phyloP scores from a whole-genome alignment of 2,329 filamentous ascomycete genomes.

The Claviceps pazoutovae region DNA sequence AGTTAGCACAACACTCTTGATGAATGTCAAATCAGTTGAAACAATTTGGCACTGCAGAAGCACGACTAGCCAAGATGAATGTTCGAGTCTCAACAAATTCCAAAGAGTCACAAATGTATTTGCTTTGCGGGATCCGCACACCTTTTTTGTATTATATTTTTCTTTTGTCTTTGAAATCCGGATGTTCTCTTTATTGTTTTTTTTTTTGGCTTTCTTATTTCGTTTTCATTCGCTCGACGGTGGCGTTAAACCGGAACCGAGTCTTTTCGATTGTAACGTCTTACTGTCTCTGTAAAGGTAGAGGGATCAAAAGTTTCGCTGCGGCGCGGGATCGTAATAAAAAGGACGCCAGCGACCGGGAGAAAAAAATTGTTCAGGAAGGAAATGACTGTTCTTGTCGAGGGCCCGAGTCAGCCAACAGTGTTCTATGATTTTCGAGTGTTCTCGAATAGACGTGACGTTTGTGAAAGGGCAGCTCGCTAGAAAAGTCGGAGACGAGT shows the following conservation, averaged over 20 bases:
- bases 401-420: conserved; percentile 2
- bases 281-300: background rate
- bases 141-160: background rate
- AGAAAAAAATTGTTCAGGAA: conserved; percentile 12
- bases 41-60: background rate
- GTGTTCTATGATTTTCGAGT: background rate
- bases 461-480: conserved; percentile 17
- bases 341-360: conserved; percentile 45
- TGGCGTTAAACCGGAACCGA: background rate
- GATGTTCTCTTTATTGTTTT: background rate
- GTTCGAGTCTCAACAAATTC: background rate
- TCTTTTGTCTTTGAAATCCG: background rate
- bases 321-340: conserved; percentile 16
- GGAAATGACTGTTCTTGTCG: conserved; percentile 25
- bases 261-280: background rate
- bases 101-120: background rate
- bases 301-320: conserved; percentile 16
- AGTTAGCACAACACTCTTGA: background rate
- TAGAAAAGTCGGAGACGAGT: conserved; percentile 16
- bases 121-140: background rate
- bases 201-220: background rate
- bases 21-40: background rate
- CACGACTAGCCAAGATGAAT: background rate
- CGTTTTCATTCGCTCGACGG: background rate
- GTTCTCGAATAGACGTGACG: conserved; percentile 7